Percentiles rank a stretch among this genome's conserved stretches.
phyloP scores from a whole-genome alignment of 106 monocot species.

The Chionographis japonica region DNA sequence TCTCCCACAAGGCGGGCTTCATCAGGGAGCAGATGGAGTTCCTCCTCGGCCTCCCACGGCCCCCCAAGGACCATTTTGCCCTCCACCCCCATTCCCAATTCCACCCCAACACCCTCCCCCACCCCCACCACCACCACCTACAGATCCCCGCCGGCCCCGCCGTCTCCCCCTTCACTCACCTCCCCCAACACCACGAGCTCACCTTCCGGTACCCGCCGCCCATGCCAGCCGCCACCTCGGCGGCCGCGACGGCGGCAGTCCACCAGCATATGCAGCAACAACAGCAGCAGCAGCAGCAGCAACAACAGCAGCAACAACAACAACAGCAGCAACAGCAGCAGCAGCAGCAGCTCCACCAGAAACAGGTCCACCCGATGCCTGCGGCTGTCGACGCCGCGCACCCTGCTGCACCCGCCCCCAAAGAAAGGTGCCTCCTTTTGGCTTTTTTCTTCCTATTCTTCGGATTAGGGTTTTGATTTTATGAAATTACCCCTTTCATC shows the following conservation, averaged over 20 bases:
- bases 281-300: conserved; percentile 11
- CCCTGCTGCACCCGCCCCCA: conserved; percentile 18
- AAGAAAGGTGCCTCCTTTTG: conserved; percentile 40
- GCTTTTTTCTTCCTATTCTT: background rate
- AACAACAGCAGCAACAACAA: conserved; percentile 4
- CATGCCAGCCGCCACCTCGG: conserved; percentile 1
- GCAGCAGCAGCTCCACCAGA: background rate
- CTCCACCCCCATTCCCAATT: conserved; percentile 21
- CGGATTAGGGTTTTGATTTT: background rate
- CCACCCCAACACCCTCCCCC: conserved; percentile 21
- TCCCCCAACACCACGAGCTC: conserved; percentile 34
- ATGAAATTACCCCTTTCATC: too few species aligned
- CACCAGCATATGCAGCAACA: conserved; percentile 13
- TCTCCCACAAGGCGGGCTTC: conserved; percentile 81
- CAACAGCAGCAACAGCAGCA: conserved; percentile 11
- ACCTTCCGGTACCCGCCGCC: conserved; percentile 26
- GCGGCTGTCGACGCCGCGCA: background rate
- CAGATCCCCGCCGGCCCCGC: conserved; percentile 10
- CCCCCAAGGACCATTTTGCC: conserved; percentile 19
- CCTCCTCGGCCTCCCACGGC: conserved; percentile 33
- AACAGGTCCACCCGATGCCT: conserved; percentile 5
- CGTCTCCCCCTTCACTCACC: conserved; percentile 25
- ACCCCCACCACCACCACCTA: conserved; percentile 11
- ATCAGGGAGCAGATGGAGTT: conserved; percentile 66
- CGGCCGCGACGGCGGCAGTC: conserved; percentile 4